Conservation (phyloP, 106 monocot species). For the Acorus gramineus region DNA sequence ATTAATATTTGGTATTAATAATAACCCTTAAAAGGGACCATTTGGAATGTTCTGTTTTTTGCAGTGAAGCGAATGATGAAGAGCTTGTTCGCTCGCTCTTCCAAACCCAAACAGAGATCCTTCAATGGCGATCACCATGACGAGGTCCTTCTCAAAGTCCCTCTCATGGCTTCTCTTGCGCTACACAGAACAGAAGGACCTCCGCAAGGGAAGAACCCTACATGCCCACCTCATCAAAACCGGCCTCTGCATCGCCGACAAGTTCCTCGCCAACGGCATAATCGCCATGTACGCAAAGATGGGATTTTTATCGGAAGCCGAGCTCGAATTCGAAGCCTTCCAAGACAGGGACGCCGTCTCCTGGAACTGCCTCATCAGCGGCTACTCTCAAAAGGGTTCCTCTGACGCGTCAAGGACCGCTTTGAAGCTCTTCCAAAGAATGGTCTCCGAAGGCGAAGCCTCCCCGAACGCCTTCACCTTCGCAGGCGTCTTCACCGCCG, state of each 20-base stretch:
- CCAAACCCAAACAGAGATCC: too few species aligned
- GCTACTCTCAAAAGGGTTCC: slow-evolving; percentile 24
- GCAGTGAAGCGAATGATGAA: too few species aligned
- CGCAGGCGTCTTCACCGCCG: slow-evolving; percentile 41
- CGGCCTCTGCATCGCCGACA: slow-evolving; percentile 19
- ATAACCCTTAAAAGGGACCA: too few species aligned
- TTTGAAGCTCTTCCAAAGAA: slow-evolving; percentile 23
- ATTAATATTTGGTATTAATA: too few species aligned
- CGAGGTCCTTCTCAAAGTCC: too few species aligned
- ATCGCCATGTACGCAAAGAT: slow-evolving; percentile 54
- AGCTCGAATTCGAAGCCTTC: slow-evolving; percentile 28
- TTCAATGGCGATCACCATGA: too few species aligned
- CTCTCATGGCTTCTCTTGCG: slow-evolving; percentile 15
- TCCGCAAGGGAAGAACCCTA: slow-evolving; percentile 16
- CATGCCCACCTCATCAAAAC: slow-evolving; percentile 40
- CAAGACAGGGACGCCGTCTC: slow-evolving; percentile 37
- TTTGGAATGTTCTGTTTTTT: too few species aligned
- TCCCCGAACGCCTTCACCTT: slow-evolving; percentile 51
- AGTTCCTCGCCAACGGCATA: slow-evolving; percentile 39
- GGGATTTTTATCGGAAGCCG: slow-evolving; percentile 18
- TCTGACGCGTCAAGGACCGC: not conserved
- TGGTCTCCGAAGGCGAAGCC: slow-evolving; percentile 13
- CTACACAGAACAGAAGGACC: slow-evolving; percentile 19
- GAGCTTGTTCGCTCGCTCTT: too few species aligned
- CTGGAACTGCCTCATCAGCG: slow-evolving; percentile 62